Evolutionary conservation across 2,329 filamentous ascomycete genomes (phyloP), one percentile per base, ranked within the genome.

Genomic region (Colletotrichum cordylinicola): DNA sequence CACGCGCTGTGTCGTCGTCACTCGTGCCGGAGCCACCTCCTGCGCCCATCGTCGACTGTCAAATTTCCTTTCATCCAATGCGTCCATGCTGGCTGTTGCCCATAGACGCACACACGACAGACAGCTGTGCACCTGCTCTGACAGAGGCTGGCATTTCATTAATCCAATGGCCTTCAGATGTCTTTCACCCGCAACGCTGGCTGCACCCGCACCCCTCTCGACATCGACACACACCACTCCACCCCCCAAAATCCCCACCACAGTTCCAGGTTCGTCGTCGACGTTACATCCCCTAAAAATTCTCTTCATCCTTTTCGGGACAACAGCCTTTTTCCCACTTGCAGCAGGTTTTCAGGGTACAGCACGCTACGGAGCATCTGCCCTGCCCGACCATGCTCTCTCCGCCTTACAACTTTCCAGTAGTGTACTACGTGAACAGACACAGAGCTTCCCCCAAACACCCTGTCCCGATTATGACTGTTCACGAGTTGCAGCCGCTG

Each of bases 201-300:
- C 16, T 29, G 33, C 39, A 24, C 5, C 27, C 61, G 33, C 67
- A 35, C 72, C 69, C 69, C 58, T 70, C 58, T 21, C 12, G 27
- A 33, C 29, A 18, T 43, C 68, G 24, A 37, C 37, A 35, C 21
- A 52, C 67, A 70, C 29, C 62, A 35, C 55, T 58, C 48, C 48
- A 16, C 48, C 48, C 60, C 67, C 48, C 12, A 8, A 21, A 52
- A 58, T 64, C 64, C 58, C 70, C 74, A 75, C 74, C 48, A 75
- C 43, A 29, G 74, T 75, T 75, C 74, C 70, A 76, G 74, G 74
- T 76, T 75, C 71, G 67, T 76, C 74, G 74, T 76, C 55, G 66
- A 76, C 71, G 74, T 76, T 74, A 71, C 74, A 76, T 76, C 66
- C 74, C 74, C 74, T 69, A 48, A 70, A 76, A 76, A 62, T 70